These are phyloP conservation scores for Rubia yunnanensis DNA, from an alignment of 257 asterid species.

Conservation along the genomic window DNA sequence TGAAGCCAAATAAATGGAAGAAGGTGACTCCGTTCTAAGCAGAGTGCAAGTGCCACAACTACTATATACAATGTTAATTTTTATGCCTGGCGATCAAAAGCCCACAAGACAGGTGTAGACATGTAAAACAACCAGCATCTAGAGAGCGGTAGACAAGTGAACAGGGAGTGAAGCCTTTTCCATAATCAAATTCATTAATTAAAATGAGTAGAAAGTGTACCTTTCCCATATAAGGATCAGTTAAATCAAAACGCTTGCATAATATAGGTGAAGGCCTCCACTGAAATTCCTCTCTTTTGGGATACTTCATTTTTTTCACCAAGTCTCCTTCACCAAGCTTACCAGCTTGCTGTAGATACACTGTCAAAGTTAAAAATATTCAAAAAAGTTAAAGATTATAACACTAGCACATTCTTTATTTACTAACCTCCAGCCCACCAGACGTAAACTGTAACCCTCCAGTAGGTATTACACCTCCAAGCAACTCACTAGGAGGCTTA, in stretches of 20 bases:
- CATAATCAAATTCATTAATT: background rate
- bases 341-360: conserved; percentile 34
- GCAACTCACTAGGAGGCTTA: conserved; percentile 38
- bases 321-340: conserved; percentile 38
- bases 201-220: conserved; percentile 23
- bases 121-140: background rate
- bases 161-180: background rate
- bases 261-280: conserved; percentile 91
- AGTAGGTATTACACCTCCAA: conserved; percentile 35
- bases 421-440: conserved; percentile 57
- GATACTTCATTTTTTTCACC: conserved; percentile 39
- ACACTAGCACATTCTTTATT: conserved; percentile 9
- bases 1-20: background rate
- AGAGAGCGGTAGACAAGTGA: background rate
- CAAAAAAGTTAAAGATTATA: conserved; percentile 9
- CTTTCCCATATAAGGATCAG: conserved; percentile 97
- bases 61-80: background rate
- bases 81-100: background rate
- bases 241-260: conserved; percentile 95
- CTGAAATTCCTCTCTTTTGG: conserved; percentile 83
- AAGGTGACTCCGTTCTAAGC: background rate
- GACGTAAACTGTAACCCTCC: conserved; percentile 68
- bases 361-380: conserved; percentile 9
- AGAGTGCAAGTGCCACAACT: background rate
- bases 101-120: background rate